Conservation (phyloP, 163 green algal genomes). For the Chlamydomonas reinhardtii region DNA sequence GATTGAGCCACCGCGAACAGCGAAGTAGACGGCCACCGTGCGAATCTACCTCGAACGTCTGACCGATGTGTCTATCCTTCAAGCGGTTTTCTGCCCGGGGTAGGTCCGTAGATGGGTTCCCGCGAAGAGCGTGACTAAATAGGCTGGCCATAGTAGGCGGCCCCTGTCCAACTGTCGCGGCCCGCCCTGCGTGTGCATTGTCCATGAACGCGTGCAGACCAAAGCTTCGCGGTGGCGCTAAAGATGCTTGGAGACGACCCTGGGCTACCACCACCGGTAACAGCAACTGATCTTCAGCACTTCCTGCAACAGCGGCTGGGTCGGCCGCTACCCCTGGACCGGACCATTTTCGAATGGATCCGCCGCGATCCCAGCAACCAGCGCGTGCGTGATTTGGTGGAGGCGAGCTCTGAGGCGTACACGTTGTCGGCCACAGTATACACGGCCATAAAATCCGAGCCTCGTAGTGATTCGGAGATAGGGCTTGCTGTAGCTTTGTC, state of each 20-base stretch:
- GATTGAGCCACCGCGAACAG: too few relatives aligned
- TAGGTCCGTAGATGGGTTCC: too few relatives aligned
- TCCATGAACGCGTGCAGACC: slow-evolving; percentile 8
- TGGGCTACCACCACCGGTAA: neutral
- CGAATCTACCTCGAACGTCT: too few relatives aligned
- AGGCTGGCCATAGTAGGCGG: too few relatives aligned
- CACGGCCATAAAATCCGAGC: neutral
- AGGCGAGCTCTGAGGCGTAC: neutral
- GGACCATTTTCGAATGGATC: neutral
- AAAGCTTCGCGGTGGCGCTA: neutral
- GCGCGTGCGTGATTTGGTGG: neutral
- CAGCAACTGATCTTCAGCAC: neutral
- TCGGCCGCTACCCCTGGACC: slow-evolving; percentile 3
- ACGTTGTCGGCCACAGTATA: neutral
- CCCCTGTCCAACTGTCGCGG: neutral
- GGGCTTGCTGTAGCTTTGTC: neutral
- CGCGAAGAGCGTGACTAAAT: too few relatives aligned
- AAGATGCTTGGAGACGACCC: neutral
- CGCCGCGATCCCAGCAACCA: neutral
- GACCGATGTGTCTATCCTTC: too few relatives aligned
- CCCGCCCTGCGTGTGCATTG: neutral
- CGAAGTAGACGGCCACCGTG: too few relatives aligned
- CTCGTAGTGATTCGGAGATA: neutral
- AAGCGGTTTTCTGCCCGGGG: too few relatives aligned
- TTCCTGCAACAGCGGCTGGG: slow-evolving; percentile 18